Percentiles rank a stretch among this genome's conserved stretches.
These are phyloP conservation scores for Boletales sp. DNA, from an alignment of 768 basidiomycete genomes.

Conservation along the genomic window DNA sequence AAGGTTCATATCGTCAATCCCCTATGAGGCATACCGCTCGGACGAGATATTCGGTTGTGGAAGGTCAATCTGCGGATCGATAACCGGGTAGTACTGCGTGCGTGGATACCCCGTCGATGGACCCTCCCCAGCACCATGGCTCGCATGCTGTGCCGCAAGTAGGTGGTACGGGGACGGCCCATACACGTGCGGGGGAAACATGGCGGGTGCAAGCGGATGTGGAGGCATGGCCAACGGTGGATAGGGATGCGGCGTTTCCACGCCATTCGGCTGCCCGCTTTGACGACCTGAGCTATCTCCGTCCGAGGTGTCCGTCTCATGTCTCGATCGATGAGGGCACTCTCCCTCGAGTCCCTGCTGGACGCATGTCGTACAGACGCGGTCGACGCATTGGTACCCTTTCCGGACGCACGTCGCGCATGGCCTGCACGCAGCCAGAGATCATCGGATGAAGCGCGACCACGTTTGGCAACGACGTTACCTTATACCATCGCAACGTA, in stretches of 20 bases:
- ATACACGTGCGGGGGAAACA: conserved; percentile 27
- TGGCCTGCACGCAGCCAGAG: conserved; percentile 35
- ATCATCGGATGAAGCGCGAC: conserved; percentile 4
- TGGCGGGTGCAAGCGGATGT: conserved; percentile 11
- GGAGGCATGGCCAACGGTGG: conserved; percentile 13
- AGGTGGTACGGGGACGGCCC: conserved; percentile 29
- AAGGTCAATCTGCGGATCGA: conserved; percentile 36
- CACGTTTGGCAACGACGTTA: conserved; percentile 22
- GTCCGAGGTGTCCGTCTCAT: conserved; percentile 25
- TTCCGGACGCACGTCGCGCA: conserved; percentile 49
- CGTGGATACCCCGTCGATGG: conserved; percentile 25
- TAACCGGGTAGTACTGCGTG: conserved; percentile 36
- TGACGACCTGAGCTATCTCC: conserved; percentile 14
- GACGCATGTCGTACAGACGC: conserved; percentile 42
- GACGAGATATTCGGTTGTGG: conserved; percentile 32
- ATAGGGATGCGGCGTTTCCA: conserved; percentile 13
- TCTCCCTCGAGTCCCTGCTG: conserved; percentile 43
- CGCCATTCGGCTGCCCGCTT: not conserved
- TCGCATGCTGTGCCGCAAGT: conserved; percentile 18
- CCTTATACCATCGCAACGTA: conserved; percentile 59
- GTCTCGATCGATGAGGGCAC: conserved; percentile 39
- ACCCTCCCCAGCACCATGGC: conserved; percentile 21
- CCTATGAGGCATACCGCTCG: conserved; percentile 29
- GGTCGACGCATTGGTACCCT: conserved; percentile 50
- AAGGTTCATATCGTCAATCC: not conserved